Base-by-base conservation (phyloP, 768 basidiomycete species). In the Ephemerocybe angulata region DNA sequence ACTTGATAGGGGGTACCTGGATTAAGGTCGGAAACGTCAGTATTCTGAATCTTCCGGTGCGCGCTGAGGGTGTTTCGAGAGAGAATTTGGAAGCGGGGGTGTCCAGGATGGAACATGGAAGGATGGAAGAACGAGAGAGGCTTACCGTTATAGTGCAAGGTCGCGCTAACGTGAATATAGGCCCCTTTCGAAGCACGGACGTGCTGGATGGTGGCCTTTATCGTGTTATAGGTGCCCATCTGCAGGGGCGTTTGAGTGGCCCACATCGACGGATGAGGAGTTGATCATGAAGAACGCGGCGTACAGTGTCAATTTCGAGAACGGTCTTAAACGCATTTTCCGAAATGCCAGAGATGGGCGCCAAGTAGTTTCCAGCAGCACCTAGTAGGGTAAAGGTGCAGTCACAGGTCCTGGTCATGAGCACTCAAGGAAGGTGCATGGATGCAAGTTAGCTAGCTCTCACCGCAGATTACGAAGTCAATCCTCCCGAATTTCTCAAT, bases 361-460 rank as follows among this genome's bases (percentile, higher is more conserved):
- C 88, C 27, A 99, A 77, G 73, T 98, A 99, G 74, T 98, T 99
- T 2, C 96, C 96, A 55, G 96, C 96, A 38, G 94, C 94, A 58
- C 92, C 92, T 93, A 64, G 25, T 27, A 17, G 43, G 19, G 47
- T 35, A 15, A 28, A 54, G 30, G 22, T 22, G 44, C 53, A 46
- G 57, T 43, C 29, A 21, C 21, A 44, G 38, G 37, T 30, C 35
- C 41, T 37, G 12, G 30, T 28, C 48, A 38, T 3, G 27, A 47
- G 46, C 2, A 31, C 24, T 3, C 33, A 43, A 22, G n/a, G 43
- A 19, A 31, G 27, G 31, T 47, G 24, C 41, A n/a, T 19, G 43
- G 38, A 13, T 47, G 24, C 40, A n/a, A 19, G 43, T 35, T 12
- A 46, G 24, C 27, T 3, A 19, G 22, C 15, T 71, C 78, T 54